A percentile compares a stretch with the other conserved stretches of the same genome.
Conservation (phyloP, 371 early-diverging fungal species). For the Blastocladiella emersonii region DNA sequence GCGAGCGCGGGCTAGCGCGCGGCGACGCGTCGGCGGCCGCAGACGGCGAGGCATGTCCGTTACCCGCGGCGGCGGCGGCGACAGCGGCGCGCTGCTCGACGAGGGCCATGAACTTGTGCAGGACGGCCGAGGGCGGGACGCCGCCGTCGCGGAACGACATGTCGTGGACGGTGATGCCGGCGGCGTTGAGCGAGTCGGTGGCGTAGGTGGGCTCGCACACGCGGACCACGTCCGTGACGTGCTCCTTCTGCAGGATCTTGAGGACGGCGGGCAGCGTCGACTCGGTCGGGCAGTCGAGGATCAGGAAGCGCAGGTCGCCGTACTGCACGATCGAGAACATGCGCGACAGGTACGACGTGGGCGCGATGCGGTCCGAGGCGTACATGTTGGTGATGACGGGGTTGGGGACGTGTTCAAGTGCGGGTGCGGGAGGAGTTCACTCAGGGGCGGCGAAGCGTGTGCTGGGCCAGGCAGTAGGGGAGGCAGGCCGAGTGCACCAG, state of each 20-base stretch:
- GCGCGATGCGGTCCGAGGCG: not conserved
- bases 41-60: too few relatives aligned
- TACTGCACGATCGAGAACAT: slow-evolving; percentile 1
- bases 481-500: too few relatives aligned
- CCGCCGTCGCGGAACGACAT: not conserved
- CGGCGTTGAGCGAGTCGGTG: not conserved
- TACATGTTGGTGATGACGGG: not conserved
- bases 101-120: not conserved
- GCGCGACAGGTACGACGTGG: slow-evolving; percentile 4
- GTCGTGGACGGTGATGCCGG: slow-evolving; percentile 1
- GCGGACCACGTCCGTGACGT: slow-evolving; percentile 70
- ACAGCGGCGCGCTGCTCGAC: not conserved
- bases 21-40: too few relatives aligned
- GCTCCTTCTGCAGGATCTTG: slow-evolving; percentile 31
- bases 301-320: not conserved
- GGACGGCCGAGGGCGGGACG: not conserved
- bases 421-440: too few relatives aligned
- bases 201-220: slow-evolving; percentile 73
- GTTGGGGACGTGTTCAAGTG: too few relatives aligned
- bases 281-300: slow-evolving; percentile 4
- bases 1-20: too few relatives aligned
- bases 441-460: too few relatives aligned
- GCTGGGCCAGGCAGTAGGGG: too few relatives aligned
- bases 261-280: not conserved
- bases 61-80: too few relatives aligned